Evolutionary conservation across 2,329 filamentous ascomycete genomes (phyloP), one percentile per base, ranked within the genome.

Genomic region (Cladosporium phlei): DNA sequence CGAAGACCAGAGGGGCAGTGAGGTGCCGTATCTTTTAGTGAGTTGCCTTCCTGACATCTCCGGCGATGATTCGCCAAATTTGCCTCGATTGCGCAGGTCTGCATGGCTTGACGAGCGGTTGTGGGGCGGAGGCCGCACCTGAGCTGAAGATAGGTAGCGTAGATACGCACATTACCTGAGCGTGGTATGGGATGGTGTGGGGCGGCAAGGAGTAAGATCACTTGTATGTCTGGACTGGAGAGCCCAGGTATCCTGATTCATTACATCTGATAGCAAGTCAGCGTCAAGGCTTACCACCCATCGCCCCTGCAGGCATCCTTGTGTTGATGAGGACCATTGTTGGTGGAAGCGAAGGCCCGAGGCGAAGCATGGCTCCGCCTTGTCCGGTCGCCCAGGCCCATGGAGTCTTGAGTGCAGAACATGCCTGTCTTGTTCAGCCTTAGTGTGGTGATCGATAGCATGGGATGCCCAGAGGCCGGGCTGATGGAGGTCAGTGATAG

Each of bases 311-410:
- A 19, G 8, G 19, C 10, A 22, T 32, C 27, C n/a, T 12, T 29
- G 19, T n/a, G 19, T 20, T n/a, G 19, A 22, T 16, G 19, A 6
- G 22, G 14, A 25, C 19, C 14, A 14, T 28, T 35, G 40, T 29
- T 45, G 30, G 30, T 37, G 40, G 40, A 30, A 21, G 40, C 38
- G 20, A 24, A 24, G 22, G 12, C 5, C 22, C 32, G 30, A 35
- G 40, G 40, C 40, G 30, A 22, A 35, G 40, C 30, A 17, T 28
- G 32, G 27, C 40, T 45, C 32, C 40, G 30, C 40, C 40, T 16
- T 35, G 29, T 28, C 17, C 22, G 32, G 8, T 35, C 4, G 29
- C 12, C 30, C 40, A 37, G 40, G 21, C 32, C 28, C 3, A n/a
- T 21, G 40, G 27, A 19, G 38, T n/a, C 38, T 32, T 17, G 19